A percentile compares a stretch with the other conserved stretches of the same genome.
These are phyloP conservation scores for Pseudogymnoascus sp. DNA, from an alignment of 2,329 filamentous ascomycete genomes.

Conservation along the genomic window DNA sequence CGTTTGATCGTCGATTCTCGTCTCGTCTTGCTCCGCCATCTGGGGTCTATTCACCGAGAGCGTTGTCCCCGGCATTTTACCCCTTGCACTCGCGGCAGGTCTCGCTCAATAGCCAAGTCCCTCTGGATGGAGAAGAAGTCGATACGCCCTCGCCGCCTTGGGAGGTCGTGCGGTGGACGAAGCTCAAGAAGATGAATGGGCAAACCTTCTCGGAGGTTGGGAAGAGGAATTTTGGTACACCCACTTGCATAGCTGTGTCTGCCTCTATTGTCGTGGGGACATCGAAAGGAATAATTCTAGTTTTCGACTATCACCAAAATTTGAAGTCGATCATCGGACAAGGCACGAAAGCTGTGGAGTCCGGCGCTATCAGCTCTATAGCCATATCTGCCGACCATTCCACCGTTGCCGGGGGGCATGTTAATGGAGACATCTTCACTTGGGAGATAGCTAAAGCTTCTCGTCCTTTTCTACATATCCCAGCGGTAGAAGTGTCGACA, in stretches of 20 bases:
- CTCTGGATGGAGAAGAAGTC: conserved; percentile 52
- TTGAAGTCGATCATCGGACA: conserved; percentile 89
- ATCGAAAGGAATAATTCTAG: conserved; percentile 83
- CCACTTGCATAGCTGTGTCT: conserved; percentile 82
- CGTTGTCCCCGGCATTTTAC: conserved; percentile 62
- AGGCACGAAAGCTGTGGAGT: conserved; percentile 89
- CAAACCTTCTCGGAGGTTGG: conserved; percentile 90
- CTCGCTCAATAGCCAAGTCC: conserved; percentile 64
- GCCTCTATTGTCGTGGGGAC: conserved; percentile 86
- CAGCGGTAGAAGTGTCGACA: conserved; percentile 60
- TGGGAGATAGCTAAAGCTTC: conserved; percentile 85
- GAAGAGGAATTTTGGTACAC: conserved; percentile 82
- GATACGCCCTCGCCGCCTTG: conserved; percentile 75
- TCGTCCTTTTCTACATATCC: conserved; percentile 80
- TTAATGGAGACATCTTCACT: conserved; percentile 85
- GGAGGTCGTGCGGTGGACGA: conserved; percentile 97
- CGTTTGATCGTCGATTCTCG: conserved; percentile 91
- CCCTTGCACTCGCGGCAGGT: conserved; percentile 70
- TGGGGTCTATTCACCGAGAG: conserved; percentile 52
- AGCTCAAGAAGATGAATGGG: conserved; percentile 75
- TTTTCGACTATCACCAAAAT: conserved; percentile 97
- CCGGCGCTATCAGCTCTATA: conserved; percentile 75
- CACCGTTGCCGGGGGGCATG: conserved; percentile 83
- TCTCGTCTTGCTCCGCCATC: conserved; percentile 63
- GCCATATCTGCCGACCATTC: conserved; percentile 91